phyloP scores from a whole-genome alignment of 1,139 yeast genomes.

The Diutina pseudorugosa region DNA sequence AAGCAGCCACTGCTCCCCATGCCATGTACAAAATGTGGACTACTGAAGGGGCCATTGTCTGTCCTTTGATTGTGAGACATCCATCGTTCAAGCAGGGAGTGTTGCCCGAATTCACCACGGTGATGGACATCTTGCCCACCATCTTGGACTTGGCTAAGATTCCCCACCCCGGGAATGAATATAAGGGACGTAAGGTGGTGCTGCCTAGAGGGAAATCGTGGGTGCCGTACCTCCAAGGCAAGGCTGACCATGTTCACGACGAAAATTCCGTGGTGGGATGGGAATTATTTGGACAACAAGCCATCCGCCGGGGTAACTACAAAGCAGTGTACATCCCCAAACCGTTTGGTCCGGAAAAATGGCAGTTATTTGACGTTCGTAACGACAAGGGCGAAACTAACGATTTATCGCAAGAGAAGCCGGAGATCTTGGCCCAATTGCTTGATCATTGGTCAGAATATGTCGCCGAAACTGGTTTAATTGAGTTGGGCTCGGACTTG shows the following conservation, averaged over 20 bases:
- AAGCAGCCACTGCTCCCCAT: slow-evolving; percentile 27
- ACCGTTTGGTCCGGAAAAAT: slow-evolving; percentile 35
- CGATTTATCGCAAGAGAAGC: slow-evolving; percentile 23
- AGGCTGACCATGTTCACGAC: slow-evolving; percentile 21
- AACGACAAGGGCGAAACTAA: slow-evolving; percentile 36
- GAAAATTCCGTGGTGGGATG: slow-evolving; percentile 43
- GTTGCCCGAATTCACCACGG: slow-evolving; percentile 32
- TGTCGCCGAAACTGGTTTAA: slow-evolving; percentile 42
- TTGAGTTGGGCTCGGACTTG: slow-evolving; percentile 17
- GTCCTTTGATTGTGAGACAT: slow-evolving; percentile 35
- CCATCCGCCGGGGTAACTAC: slow-evolving; percentile 37
- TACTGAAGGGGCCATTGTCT: slow-evolving; percentile 41
- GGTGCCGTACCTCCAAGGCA: slow-evolving; percentile 17
- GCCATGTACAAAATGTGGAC: slow-evolving; percentile 7
- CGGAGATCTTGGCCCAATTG: slow-evolving; percentile 24
- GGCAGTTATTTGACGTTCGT: slow-evolving; percentile 36
- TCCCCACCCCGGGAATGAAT: slow-evolving; percentile 28
- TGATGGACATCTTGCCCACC: slow-evolving; percentile 48
- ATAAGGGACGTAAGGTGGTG: slow-evolving; percentile 26
- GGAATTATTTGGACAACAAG: slow-evolving; percentile 47
- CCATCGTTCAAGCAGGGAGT: slow-evolving; percentile 23
- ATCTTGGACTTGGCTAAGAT: slow-evolving; percentile 35
- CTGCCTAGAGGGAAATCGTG: slow-evolving; percentile 32
- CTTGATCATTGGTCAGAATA: slow-evolving; percentile 39
- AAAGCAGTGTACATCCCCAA: slow-evolving; percentile 38